Conservation (phyloP, 306 rosid genomes). For the Mimosa pudica region DNA sequence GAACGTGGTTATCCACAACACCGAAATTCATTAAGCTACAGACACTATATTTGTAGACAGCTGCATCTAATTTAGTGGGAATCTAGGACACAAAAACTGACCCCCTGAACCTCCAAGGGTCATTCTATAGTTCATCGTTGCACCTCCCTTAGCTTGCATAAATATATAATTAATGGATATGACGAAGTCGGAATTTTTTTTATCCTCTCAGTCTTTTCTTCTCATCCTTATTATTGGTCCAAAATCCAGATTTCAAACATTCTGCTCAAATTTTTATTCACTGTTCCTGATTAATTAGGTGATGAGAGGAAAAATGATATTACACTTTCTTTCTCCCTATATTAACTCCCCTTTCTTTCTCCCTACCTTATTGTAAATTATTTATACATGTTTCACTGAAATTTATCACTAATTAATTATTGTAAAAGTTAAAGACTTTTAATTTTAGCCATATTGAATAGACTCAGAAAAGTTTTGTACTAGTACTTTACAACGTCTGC, state of each 20-base stretch:
- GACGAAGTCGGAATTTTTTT: background rate
- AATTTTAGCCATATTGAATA: too few relatives aligned
- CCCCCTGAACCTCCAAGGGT: slow-evolving; percentile 36
- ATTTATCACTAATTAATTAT: too few relatives aligned
- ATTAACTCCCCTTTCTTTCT: background rate
- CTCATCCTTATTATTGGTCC: background rate
- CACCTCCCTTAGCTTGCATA: background rate
- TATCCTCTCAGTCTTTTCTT: background rate
- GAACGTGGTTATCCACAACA: background rate
- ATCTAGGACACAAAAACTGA: slow-evolving; percentile 15
- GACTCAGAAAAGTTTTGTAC: too few relatives aligned
- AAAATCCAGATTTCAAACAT: too few relatives aligned
- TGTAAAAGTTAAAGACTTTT: too few relatives aligned
- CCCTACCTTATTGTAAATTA: too few relatives aligned
- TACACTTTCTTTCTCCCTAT: background rate
- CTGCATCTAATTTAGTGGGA: slow-evolving; percentile 3
- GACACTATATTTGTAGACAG: background rate
- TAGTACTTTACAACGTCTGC: too few relatives aligned
- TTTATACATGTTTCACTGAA: too few relatives aligned
- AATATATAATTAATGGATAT: background rate
- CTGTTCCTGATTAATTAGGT: background rate
- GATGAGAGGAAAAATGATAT: background rate
- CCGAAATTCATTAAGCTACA: background rate
- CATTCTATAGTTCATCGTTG: slow-evolving; percentile 7
- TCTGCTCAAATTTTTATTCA: background rate